Percentiles rank a stretch among this genome's conserved stretches.
These are phyloP conservation scores for Colletotrichum camelliae DNA, from an alignment of 2,329 filamentous ascomycete genomes.

Conservation along the genomic window DNA sequence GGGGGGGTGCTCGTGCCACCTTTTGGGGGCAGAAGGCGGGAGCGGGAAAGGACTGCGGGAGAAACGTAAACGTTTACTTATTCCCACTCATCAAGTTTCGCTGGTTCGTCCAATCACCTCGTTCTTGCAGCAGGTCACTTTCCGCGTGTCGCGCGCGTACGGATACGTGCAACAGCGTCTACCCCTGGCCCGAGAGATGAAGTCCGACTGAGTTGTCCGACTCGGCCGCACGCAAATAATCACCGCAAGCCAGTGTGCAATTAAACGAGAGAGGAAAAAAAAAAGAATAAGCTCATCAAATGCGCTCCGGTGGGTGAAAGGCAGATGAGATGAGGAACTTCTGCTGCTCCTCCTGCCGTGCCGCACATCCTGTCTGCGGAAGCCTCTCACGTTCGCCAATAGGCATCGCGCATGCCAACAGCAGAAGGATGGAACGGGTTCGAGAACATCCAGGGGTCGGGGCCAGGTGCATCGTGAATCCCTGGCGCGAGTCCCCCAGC, in stretches of 20 bases:
- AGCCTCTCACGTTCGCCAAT: background rate
- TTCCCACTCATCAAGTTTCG: background rate
- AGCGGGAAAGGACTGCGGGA: background rate
- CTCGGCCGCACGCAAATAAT: background rate
- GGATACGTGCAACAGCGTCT: background rate
- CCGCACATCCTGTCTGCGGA: background rate
- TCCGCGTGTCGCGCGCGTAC: background rate
- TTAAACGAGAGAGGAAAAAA: background rate
- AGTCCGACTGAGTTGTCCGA: background rate
- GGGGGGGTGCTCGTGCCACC: background rate
- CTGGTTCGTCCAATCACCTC: constrained; percentile 2
- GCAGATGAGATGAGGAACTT: background rate
- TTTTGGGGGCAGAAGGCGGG: background rate
- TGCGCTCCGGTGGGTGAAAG: background rate
- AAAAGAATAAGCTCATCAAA: background rate
- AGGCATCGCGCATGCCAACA: background rate
- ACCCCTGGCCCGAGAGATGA: background rate
- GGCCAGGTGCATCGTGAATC: background rate
- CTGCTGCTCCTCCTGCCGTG: background rate
- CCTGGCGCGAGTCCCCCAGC: background rate
- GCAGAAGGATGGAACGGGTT: background rate
- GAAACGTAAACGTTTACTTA: background rate
- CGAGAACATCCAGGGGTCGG: background rate
- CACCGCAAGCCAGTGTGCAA: background rate
- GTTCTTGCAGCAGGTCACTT: background rate